Conservation (phyloP, 1,139 yeast genomes). For the Taiozyma sp. region DNA sequence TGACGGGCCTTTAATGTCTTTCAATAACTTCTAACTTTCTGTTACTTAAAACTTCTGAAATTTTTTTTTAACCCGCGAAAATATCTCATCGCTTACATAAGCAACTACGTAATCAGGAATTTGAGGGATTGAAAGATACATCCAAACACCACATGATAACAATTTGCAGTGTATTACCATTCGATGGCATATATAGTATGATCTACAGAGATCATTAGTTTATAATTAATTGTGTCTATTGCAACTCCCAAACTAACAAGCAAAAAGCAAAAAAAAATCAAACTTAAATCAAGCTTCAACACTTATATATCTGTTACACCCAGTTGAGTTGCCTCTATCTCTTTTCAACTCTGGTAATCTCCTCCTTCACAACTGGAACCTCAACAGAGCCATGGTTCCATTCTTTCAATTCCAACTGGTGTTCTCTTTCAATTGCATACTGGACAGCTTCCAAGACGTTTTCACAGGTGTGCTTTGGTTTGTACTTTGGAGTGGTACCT, state of each 20-base stretch:
- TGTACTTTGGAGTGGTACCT: slow-evolving; percentile 71
- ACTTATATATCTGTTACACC: neutral
- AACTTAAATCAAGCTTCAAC: neutral
- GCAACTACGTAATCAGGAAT: neutral
- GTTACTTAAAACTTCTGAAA: neutral
- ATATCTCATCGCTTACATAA: slow-evolving; percentile 5
- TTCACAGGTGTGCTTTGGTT: slow-evolving; percentile 67
- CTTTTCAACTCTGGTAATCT: slow-evolving; percentile 6
- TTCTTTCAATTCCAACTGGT: slow-evolving; percentile 59
- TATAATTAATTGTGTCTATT: neutral
- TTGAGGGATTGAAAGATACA: neutral
- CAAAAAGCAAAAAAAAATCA: neutral
- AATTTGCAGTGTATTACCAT: too few species aligned
- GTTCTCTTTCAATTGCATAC: slow-evolving; percentile 79
- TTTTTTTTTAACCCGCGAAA: slow-evolving; percentile 1
- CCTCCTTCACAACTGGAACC: slow-evolving; percentile 23
- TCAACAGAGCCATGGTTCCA: slow-evolving; percentile 42
- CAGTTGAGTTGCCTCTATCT: neutral
- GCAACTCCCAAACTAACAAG: neutral
- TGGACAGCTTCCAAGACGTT: slow-evolving; percentile 78
- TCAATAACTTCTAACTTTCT: too few species aligned
- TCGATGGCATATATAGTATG: too few species aligned
- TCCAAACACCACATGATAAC: neutral
- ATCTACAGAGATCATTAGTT: neutral
- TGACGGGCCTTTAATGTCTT: neutral